Percentiles rank a stretch among this genome's conserved stretches.
phyloP scores from a whole-genome alignment of 495 filamentous ascomycete species.

The Aspergillus sclerotioniger region DNA sequence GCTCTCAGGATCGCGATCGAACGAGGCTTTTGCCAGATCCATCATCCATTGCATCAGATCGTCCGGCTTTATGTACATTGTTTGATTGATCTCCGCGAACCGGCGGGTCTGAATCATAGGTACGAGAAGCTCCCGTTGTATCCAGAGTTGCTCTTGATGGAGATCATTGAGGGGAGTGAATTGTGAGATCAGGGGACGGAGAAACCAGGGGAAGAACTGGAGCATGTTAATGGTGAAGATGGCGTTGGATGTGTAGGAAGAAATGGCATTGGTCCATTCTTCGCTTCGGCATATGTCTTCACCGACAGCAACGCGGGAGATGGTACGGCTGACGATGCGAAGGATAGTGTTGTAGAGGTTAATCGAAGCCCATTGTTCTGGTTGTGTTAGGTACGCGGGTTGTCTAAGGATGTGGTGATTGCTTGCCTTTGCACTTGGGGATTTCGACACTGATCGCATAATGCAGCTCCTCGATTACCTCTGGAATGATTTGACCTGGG shows the following conservation, averaged over 20 bases:
- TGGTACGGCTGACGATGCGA: slow-evolving; percentile 52
- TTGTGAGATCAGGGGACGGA: slow-evolving; percentile 32
- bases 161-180: slow-evolving; percentile 33
- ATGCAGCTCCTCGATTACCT: slow-evolving; percentile 29
- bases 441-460: slow-evolving; percentile 25
- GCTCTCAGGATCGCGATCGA: slow-evolving; percentile 22
- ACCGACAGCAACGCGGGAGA: slow-evolving; percentile 58
- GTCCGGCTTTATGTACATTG: slow-evolving; percentile 28
- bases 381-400: not conserved
- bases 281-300: slow-evolving; percentile 49
- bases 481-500: slow-evolving; percentile 28
- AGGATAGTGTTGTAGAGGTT: slow-evolving; percentile 28
- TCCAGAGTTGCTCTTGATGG: slow-evolving; percentile 20
- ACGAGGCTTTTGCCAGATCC: slow-evolving; percentile 27
- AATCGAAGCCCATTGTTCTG: slow-evolving; percentile 26
- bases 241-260: slow-evolving; percentile 53
- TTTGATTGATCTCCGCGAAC: slow-evolving; percentile 15
- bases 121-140: slow-evolving; percentile 29
- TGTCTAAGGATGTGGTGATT: not conserved
- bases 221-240: slow-evolving; percentile 33
- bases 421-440: slow-evolving; percentile 28
- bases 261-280: slow-evolving; percentile 53
- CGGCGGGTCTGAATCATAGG: slow-evolving; percentile 32
- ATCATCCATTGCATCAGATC: slow-evolving; percentile 45
- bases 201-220: slow-evolving; percentile 32